Evolutionary conservation across 176 grass and related monocot genomes (phyloP).

Genomic region (Oryza glumipatula): DNA sequence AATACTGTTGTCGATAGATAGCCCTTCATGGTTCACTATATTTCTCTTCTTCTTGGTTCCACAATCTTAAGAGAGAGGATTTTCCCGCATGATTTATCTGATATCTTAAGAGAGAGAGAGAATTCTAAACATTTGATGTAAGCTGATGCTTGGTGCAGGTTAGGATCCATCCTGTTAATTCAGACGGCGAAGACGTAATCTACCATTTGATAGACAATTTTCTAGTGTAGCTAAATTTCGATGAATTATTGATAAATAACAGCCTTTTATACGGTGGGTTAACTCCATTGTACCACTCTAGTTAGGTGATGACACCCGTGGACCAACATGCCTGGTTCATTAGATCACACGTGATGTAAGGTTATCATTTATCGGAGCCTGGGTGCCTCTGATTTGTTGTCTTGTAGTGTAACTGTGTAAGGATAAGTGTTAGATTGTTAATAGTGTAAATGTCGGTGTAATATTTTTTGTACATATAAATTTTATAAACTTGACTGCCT

Average conservation of each 20-base stretch:
- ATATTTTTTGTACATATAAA: not conserved
- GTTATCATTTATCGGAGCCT: not conserved
- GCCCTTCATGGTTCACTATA: not conserved
- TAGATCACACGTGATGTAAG: not conserved
- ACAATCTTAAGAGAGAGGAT: not conserved
- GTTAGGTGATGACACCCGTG: not conserved
- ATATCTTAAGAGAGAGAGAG: not conserved
- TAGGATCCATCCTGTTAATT: constrained; percentile 70
- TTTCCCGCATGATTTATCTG: not conserved
- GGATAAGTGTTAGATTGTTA: not conserved
- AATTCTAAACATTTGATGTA: not conserved
- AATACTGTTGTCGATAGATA: not conserved
- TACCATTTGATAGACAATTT: constrained; percentile 97
- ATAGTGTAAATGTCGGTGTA: constrained; percentile 13
- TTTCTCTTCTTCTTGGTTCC: no score
- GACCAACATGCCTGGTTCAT: not conserved
- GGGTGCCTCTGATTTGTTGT: not conserved
- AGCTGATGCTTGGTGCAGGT: constrained; percentile 55
- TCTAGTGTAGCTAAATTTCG: constrained; percentile 46
- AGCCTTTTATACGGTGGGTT: not conserved
- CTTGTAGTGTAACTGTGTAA: not conserved
- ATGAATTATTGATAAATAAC: not conserved
- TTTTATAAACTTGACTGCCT: not conserved
- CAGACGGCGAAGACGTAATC: constrained; percentile 84
- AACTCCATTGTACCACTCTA: not conserved